Percentiles rank a stretch among this genome's conserved stretches.
Conservation (phyloP, 2,329 filamentous ascomycete species). For the Macrophomina tecta region DNA sequence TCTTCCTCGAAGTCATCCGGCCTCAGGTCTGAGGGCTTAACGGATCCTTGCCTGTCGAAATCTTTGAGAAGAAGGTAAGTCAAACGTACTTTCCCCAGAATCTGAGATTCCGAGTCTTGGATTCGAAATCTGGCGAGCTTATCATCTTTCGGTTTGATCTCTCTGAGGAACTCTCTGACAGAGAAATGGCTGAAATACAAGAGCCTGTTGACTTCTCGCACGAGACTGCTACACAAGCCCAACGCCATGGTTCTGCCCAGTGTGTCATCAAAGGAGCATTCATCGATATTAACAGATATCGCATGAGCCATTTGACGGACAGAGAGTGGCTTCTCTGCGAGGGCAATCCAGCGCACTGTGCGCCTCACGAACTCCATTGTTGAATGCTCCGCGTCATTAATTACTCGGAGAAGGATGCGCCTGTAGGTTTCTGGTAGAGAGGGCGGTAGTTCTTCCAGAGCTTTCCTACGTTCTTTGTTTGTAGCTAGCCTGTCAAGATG, state of each 20-base stretch:
- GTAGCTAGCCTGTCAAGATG: neutral
- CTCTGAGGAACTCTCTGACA: neutral
- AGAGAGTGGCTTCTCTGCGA: neutral
- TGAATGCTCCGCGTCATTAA: neutral
- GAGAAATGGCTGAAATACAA: slow-evolving; percentile 7
- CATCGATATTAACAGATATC: neutral
- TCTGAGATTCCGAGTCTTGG: neutral
- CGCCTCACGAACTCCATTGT: neutral
- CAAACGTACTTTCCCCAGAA: neutral
- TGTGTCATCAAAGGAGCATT: neutral
- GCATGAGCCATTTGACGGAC: neutral
- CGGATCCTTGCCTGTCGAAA: neutral
- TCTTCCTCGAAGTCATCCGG: neutral
- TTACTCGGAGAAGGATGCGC: neutral
- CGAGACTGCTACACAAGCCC: neutral
- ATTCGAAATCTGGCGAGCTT: neutral
- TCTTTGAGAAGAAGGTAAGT: neutral
- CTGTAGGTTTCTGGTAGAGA: neutral
- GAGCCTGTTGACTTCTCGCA: neutral
- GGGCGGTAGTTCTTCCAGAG: neutral
- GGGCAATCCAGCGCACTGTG: neutral
- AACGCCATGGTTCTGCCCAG: neutral
- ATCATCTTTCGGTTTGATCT: neutral
- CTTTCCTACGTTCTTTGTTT: neutral
- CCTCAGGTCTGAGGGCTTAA: neutral